phyloP scores from a whole-genome alignment of 2,329 filamentous ascomycete species.

The Colletotrichum nymphaeae region DNA sequence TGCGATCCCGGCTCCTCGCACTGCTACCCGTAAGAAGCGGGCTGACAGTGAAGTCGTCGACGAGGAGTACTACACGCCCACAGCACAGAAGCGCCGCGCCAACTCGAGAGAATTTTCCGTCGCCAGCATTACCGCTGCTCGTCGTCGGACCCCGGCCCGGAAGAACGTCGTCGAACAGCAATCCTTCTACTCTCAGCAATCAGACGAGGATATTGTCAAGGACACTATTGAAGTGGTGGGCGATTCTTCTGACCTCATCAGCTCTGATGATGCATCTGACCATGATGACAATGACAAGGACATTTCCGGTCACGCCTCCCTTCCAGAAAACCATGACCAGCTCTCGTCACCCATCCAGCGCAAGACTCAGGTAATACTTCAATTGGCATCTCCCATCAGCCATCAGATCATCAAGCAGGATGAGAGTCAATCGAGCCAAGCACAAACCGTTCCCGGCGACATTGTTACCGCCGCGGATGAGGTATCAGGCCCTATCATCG shows the following conservation, averaged over 20 bases:
- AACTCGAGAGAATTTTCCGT: conserved; percentile 35
- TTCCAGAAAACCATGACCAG: conserved; percentile 16
- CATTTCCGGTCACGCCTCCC: not conserved
- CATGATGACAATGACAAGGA: conserved; percentile 28
- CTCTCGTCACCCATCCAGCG: conserved; percentile 24
- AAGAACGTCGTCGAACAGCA: conserved; percentile 46
- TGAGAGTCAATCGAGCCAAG: not conserved
- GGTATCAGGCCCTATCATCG: conserved; percentile 26
- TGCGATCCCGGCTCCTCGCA: conserved; percentile 37
- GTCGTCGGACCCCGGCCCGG: conserved; percentile 53
- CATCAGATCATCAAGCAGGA: conserved; percentile 15
- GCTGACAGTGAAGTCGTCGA: conserved; percentile 40
- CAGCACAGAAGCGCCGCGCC: conserved; percentile 29
- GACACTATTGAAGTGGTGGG: conserved; percentile 69
- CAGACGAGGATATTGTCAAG: conserved; percentile 60
- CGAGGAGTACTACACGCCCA: conserved; percentile 30
- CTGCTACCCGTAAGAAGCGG: conserved; percentile 44
- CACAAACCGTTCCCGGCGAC: not conserved
- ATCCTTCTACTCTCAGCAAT: conserved; percentile 29
- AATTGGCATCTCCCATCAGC: not conserved
- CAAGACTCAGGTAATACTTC: conserved; percentile 4
- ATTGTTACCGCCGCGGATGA: not conserved
- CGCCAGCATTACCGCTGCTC: conserved; percentile 35
- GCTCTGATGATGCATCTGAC: conserved; percentile 43
- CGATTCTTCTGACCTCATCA: conserved; percentile 43